phyloP scores from a whole-genome alignment of 352 stramenopile genomes.

The Globisporangium abappressorium region DNA sequence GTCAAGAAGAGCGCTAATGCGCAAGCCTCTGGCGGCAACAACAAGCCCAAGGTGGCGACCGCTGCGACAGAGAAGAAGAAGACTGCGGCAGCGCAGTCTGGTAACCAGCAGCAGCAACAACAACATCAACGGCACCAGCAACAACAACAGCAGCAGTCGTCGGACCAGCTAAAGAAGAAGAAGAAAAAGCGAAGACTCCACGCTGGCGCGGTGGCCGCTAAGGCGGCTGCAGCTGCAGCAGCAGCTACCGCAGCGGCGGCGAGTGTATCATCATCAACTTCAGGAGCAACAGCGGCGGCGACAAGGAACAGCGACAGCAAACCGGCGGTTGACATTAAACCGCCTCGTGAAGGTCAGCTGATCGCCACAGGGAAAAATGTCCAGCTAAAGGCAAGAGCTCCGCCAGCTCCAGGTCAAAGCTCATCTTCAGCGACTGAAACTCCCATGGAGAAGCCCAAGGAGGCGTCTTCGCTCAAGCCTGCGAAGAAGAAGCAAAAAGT shows the following conservation, averaged over 20 bases:
- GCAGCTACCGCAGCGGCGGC: not conserved
- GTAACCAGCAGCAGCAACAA: not conserved
- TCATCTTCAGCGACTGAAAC: not conserved
- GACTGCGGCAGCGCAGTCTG: not conserved
- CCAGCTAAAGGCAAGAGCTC: not conserved
- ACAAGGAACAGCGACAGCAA: not conserved
- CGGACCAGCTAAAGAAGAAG: slow-evolving; percentile 11
- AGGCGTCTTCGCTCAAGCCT: slow-evolving; percentile 4
- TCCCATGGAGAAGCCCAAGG: not conserved
- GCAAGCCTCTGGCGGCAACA: not conserved
- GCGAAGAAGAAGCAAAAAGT: slow-evolving; percentile 8
- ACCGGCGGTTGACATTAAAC: not conserved
- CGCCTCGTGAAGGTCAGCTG: not conserved
- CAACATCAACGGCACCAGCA: not conserved
- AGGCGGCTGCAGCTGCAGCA: not conserved
- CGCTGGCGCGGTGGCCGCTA: not conserved
- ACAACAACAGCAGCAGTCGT: not conserved
- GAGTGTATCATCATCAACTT: not conserved
- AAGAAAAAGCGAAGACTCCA: slow-evolving; percentile 10
- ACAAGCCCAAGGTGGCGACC: not conserved
- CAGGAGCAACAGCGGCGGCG: not conserved
- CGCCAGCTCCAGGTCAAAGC: not conserved
- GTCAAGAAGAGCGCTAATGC: not conserved
- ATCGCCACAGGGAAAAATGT: not conserved
- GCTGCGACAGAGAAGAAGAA: not conserved